Evolutionary conservation across 139 green algal genomes (phyloP).

Genomic region (Tetradesmus obliquus): DNA sequence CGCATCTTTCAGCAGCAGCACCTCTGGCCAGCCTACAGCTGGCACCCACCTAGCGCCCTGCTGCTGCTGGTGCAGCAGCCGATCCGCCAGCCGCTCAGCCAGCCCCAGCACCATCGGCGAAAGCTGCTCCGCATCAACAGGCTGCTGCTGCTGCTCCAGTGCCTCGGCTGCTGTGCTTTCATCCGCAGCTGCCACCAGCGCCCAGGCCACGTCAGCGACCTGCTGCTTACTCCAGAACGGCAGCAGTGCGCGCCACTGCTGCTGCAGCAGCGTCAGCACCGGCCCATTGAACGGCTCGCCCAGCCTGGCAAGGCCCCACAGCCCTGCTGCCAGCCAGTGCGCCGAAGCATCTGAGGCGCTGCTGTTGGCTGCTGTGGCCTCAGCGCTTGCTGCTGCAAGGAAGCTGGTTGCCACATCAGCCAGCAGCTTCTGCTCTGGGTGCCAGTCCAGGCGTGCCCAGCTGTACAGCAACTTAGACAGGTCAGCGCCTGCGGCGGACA

Average conservation of each 20-base stretch:
- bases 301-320: constrained; percentile 24
- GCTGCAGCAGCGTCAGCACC: neutral
- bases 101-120: neutral
- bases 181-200: constrained; percentile 4
- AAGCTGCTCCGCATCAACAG: neutral
- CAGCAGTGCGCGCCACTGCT: constrained; percentile 19
- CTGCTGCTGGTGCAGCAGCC: constrained; percentile 1
- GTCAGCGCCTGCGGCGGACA: neutral
- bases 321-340: constrained; percentile 30
- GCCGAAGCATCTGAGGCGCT: neutral
- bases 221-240: constrained; percentile 13
- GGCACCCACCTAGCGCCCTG: neutral
- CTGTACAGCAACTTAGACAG: constrained; percentile 40
- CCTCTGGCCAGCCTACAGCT: constrained; percentile 7
- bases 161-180: neutral
- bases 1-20: neutral
- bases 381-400: constrained; percentile 20
- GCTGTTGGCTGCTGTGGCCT: neutral
- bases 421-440: constrained; percentile 37
- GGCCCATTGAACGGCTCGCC: neutral
- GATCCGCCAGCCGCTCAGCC: neutral
- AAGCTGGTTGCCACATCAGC: constrained; percentile 27
- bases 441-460: constrained; percentile 37
- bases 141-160: neutral
- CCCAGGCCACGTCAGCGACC: constrained; percentile 10